A percentile compares a stretch with the other conserved stretches of the same genome.
phyloP scores from a whole-genome alignment of 495 filamentous ascomycete genomes.

The Darksidea phi region DNA sequence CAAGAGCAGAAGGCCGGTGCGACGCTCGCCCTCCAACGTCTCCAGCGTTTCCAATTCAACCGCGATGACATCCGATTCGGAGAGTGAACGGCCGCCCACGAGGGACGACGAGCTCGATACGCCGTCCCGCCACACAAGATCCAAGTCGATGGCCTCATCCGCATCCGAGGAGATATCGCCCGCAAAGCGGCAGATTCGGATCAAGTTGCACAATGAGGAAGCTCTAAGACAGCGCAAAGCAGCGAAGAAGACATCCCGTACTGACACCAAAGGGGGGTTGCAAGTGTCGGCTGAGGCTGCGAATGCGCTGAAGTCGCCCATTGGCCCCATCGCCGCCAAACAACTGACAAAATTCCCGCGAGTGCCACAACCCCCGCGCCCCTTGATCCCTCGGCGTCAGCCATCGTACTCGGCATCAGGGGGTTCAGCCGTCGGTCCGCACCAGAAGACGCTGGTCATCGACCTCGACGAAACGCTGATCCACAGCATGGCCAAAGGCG shows the following conservation, averaged over 20 bases:
- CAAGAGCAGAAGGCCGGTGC: slow-evolving; percentile 15
- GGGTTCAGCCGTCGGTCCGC: slow-evolving; percentile 47
- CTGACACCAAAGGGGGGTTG: slow-evolving; percentile 31
- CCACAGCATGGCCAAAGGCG: slow-evolving; percentile 94
- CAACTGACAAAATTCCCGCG: slow-evolving; percentile 82
- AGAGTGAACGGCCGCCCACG: slow-evolving; percentile 36
- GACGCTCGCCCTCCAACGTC: slow-evolving; percentile 37
- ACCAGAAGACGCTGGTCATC: slow-evolving; percentile 88
- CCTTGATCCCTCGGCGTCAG: slow-evolving; percentile 79
- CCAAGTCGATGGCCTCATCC: slow-evolving; percentile 49
- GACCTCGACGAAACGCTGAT: slow-evolving; percentile 97
- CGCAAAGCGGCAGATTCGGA: slow-evolving; percentile 77
- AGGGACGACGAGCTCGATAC: slow-evolving; percentile 37
- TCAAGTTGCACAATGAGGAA: slow-evolving; percentile 87
- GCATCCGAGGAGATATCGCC: slow-evolving; percentile 61
- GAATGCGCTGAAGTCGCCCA: slow-evolving; percentile 77
- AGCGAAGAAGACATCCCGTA: slow-evolving; percentile 41
- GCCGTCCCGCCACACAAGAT: slow-evolving; percentile 51
- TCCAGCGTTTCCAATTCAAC: slow-evolving; percentile 48
- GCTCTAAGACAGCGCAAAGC: slow-evolving; percentile 56
- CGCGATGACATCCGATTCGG: slow-evolving; percentile 41
- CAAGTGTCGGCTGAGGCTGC: slow-evolving; percentile 46
- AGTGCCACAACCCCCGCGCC: slow-evolving; percentile 81
- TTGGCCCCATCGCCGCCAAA: slow-evolving; percentile 65
- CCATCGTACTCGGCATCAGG: slow-evolving; percentile 69